Base-by-base conservation (phyloP, 139 green algal species). In the Pseudopediastrum boryanum region DNA sequence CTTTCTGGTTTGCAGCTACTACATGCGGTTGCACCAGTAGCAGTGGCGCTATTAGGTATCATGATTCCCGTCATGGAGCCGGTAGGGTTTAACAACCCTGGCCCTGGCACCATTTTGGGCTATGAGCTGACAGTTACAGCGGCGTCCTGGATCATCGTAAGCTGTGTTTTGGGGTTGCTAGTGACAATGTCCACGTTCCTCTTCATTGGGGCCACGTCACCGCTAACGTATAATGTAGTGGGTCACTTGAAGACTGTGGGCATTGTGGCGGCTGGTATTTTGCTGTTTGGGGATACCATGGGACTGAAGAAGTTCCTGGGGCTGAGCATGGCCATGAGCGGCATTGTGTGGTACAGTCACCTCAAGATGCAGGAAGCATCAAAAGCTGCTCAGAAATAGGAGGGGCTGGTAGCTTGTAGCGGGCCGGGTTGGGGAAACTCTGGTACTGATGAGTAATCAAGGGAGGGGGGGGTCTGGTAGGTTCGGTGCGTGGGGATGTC, bases 141-240 rank as follows among this genome's bases (percentile, higher is more conserved):
- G 23, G 58, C 27, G 2, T 59, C 44, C 43, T 79, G 72, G 72
- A 79, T 79, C 21, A 10, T 61, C 19, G 58, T 62, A 16, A 51
- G n/a, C 56, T 63, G 27, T 9, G 52, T 71, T 41, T 59, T 79
- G 41, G 72, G 72, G 65, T 84, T 94, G 33, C 62, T 91, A 19
- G 90, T 94, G 46, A 92, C 85, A 66, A 76, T 92, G 42, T 86
- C 83, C 31, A 96, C 92, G 1, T 96, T 97, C 71, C 81, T 97
- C 43, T 89, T 96, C 48, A 93, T 89, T 27, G 84, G 84, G 9
- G 61, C 77, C 51, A 90, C 85, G 5, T 83, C 65, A 58, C 90
- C 79, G 68, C 84, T 96, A 43, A 95, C 90, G 5, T 96, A 95
- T 84, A 96, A 96, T 68, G 87, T 95, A 62, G 89, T 94, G 51